Evolutionary conservation across 2,329 filamentous ascomycete genomes (phyloP).

Genomic region (Waltergamsia citrina): DNA sequence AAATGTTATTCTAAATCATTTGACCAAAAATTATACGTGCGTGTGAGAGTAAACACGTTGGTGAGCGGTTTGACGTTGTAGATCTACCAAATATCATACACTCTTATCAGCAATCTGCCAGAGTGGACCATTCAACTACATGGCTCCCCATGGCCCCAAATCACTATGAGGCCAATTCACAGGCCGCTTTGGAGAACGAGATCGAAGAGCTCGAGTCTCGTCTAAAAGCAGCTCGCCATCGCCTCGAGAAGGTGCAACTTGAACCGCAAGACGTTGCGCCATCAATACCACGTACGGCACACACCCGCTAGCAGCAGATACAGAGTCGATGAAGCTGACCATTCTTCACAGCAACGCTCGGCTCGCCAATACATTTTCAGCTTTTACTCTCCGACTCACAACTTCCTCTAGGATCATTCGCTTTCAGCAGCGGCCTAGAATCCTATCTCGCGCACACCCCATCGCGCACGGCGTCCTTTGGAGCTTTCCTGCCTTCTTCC

Average conservation of each 20-base stretch:
- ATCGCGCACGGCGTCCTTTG: constrained; percentile 15
- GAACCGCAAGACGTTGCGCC: constrained; percentile 5
- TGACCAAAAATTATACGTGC: no score
- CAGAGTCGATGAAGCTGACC: no score
- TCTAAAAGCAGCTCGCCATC: constrained; percentile 34
- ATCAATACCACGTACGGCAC: no score
- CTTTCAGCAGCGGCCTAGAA: constrained; percentile 75
- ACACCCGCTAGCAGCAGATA: no score
- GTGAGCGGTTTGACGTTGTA: no score
- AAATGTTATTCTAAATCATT: no score
- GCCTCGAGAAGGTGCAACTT: constrained; percentile 21
- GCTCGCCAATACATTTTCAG: constrained; percentile 48
- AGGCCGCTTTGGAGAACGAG: constrained; percentile 36
- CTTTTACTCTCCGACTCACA: constrained; percentile 74
- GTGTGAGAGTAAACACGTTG: no score
- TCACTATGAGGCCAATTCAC: constrained; percentile 9
- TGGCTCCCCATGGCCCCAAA: constrained; percentile 15
- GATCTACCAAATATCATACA: no score
- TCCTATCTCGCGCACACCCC: constrained; percentile 63
- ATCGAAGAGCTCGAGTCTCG: constrained; percentile 48
- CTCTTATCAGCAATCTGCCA: no score
- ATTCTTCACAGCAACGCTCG: constrained; percentile 4
- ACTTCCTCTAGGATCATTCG: constrained; percentile 76
- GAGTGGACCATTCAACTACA: constrained; percentile 1
- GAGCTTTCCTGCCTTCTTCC: constrained; percentile 60